These are phyloP conservation scores for Trichoderma citrinoviride DNA, from an alignment of 2,329 filamentous ascomycete species.

Conservation along the genomic window DNA sequence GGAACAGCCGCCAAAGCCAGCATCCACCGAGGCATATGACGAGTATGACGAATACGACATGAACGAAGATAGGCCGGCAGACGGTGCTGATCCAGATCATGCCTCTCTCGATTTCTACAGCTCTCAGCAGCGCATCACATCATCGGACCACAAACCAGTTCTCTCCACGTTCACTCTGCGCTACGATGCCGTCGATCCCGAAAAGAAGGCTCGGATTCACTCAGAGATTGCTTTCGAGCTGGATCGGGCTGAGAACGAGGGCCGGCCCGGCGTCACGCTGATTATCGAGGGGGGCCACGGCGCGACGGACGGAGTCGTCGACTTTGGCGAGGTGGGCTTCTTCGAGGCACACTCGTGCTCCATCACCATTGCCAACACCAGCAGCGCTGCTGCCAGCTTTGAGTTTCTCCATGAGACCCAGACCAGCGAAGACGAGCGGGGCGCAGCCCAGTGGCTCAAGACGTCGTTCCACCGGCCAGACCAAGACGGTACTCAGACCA, in stretches of 20 bases:
- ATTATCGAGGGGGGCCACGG: conserved; percentile 63
- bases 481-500: conserved; percentile 32
- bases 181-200: conserved; percentile 82
- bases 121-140: conserved; percentile 84
- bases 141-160: conserved; percentile 94
- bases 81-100: conserved; percentile 55
- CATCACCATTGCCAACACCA: conserved; percentile 89
- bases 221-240: conserved; percentile 84
- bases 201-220: conserved; percentile 79
- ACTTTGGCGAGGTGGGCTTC: conserved; percentile 75
- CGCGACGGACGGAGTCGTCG: conserved; percentile 56
- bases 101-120: conserved; percentile 67
- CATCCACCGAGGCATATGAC: conserved; percentile 52
- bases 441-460: conserved; percentile 61
- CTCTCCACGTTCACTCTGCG: conserved; percentile 78
- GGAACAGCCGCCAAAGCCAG: conserved; percentile 36
- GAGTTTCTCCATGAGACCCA: conserved; percentile 66
- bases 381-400: conserved; percentile 75
- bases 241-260: conserved; percentile 89
- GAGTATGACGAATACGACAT: conserved; percentile 53
- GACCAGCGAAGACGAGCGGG: conserved; percentile 44
- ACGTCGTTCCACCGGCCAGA: conserved; percentile 57
- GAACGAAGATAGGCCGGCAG: conserved; percentile 50
- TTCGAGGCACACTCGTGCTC: conserved; percentile 62
- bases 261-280: conserved; percentile 75